phyloP scores from a whole-genome alignment of 1,139 yeast species.

The Meyerozyma athensensis region DNA sequence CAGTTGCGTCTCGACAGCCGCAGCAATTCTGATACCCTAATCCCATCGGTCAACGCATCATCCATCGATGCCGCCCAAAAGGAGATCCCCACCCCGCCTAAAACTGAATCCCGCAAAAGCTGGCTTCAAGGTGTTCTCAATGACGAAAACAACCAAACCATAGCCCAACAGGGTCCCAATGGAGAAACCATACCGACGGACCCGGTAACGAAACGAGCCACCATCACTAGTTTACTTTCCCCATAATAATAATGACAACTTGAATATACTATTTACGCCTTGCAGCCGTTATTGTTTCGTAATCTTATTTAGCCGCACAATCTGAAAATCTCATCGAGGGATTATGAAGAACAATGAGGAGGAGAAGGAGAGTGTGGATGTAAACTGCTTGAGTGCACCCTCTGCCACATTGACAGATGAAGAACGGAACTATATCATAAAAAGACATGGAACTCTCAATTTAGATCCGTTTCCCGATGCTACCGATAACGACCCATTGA shows the following conservation, averaged over 20 bases:
- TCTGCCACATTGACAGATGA: constrained; percentile 4
- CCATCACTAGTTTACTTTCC: constrained; percentile 8
- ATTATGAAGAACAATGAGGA: neutral
- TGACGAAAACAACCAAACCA: constrained; percentile 2
- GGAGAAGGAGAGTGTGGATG: neutral
- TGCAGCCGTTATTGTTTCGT: neutral
- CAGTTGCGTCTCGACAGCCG: constrained; percentile 1
- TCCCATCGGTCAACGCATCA: neutral
- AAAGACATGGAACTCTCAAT: constrained; percentile 15
- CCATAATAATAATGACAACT: constrained; percentile 5
- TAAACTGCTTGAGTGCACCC: neutral
- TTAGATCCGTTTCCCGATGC: constrained; percentile 16
- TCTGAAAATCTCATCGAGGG: neutral
- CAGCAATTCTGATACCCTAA: neutral
- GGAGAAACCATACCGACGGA: neutral
- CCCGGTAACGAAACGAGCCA: constrained; percentile 5
- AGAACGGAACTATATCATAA: constrained; percentile 13
- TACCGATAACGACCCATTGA: constrained; percentile 17
- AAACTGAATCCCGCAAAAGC: neutral
- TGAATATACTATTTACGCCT: too few relatives aligned
- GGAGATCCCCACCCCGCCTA: neutral
- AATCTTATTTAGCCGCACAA: neutral
- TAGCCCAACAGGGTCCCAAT: neutral
- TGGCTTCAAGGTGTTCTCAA: constrained; percentile 10
- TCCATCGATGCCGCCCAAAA: neutral